Evolutionary conservation across 768 basidiomycete species (phyloP).

Genomic region (Piloderma croceum): DNA sequence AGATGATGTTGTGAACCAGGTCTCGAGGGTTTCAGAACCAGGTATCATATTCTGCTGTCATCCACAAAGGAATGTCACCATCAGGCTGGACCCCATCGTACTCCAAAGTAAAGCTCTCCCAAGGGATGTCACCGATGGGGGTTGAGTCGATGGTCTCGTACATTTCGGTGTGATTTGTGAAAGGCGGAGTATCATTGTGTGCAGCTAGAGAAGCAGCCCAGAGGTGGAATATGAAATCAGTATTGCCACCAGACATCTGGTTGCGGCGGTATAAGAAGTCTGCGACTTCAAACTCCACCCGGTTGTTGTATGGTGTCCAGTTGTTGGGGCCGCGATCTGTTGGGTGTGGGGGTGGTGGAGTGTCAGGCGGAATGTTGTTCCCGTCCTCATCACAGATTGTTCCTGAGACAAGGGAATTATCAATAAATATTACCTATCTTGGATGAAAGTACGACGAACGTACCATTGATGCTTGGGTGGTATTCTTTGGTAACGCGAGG

Average conservation of each 20-base stretch:
- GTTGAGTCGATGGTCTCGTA: conserved; percentile 31
- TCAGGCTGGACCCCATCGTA: conserved; percentile 24
- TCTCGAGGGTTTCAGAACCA: conserved; percentile 17
- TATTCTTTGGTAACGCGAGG: too few relatives aligned
- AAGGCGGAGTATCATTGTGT: conserved; percentile 23
- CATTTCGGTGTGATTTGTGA: conserved; percentile 25
- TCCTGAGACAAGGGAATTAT: too few relatives aligned
- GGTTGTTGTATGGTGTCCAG: conserved; percentile 11
- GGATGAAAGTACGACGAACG: too few relatives aligned
- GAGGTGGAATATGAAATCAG: background rate
- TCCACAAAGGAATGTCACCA: conserved; percentile 23
- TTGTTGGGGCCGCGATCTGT: background rate
- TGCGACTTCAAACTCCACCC: conserved; percentile 11
- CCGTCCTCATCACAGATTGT: conserved; percentile 10
- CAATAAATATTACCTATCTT: too few relatives aligned
- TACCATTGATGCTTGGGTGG: too few relatives aligned
- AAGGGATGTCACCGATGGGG: conserved; percentile 29
- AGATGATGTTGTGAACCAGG: too few relatives aligned
- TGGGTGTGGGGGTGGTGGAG: conserved; percentile 5
- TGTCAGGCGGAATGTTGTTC: background rate
- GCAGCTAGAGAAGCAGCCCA: conserved; percentile 4
- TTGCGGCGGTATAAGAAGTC: conserved; percentile 15
- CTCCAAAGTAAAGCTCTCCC: conserved; percentile 30
- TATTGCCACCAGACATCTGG: conserved; percentile 13
- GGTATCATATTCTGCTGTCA: conserved; percentile 19